phyloP scores from a whole-genome alignment of 306 rosid genomes.

The Lathyrus tuberosus region DNA sequence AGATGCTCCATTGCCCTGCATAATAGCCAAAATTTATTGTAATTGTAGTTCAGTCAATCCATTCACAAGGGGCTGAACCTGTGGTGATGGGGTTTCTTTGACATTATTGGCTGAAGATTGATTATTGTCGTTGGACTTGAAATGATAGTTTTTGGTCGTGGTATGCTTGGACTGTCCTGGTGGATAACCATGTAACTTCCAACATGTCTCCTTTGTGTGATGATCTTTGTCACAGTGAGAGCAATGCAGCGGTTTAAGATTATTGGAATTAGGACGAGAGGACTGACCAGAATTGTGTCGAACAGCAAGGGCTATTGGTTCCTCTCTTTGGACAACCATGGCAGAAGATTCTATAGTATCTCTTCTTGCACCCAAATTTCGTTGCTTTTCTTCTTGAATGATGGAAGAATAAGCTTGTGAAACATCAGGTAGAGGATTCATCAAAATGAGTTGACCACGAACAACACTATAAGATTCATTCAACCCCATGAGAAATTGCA shows the following conservation, averaged over 20 bases:
- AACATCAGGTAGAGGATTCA: neutral
- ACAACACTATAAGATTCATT: too few species aligned
- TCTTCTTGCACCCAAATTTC: too few species aligned
- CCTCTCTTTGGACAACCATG: neutral
- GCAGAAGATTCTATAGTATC: neutral
- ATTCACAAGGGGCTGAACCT: too few species aligned
- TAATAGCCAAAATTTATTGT: too few species aligned
- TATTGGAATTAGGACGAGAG: neutral
- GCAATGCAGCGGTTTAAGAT: neutral
- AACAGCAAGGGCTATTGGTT: neutral
- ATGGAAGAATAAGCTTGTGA: neutral
- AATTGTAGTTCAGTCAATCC: too few species aligned
- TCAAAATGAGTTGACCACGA: too few species aligned
- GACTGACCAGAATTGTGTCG: too few species aligned
- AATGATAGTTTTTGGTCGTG: neutral
- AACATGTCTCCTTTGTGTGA: neutral
- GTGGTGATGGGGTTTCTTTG: neutral
- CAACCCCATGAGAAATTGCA: too few species aligned
- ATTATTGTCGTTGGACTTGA: neutral
- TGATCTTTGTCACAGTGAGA: constrained; percentile 1
- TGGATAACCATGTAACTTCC: constrained; percentile 14
- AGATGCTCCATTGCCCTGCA: too few species aligned
- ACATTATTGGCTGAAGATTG: neutral
- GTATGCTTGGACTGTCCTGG: neutral
- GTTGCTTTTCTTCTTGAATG: neutral